Percentiles rank a stretch among this genome's conserved stretches.
Conservation (phyloP, 2,329 filamentous ascomycete species). For the Diaporthe caulivora region DNA sequence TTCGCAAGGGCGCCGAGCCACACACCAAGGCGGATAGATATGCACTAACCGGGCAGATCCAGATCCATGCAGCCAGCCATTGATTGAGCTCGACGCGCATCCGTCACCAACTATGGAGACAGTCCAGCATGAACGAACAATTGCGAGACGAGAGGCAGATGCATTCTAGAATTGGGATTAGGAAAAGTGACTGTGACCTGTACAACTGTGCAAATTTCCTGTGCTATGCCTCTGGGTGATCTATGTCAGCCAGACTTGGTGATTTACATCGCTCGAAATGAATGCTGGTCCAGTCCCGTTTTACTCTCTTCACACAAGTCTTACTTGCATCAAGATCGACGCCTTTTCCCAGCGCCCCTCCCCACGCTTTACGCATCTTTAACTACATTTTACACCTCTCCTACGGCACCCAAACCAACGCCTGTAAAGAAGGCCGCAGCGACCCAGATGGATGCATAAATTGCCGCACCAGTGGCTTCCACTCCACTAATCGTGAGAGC, state of each 20-base stretch:
- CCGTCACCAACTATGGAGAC: not conserved
- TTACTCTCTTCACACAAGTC: not conserved
- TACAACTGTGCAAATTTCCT: slow-evolving; percentile 33
- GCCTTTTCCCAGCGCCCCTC: not conserved
- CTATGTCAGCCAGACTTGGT: slow-evolving; percentile 5
- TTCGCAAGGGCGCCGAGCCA: not conserved
- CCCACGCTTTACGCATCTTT: not conserved
- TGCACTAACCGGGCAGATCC: slow-evolving; percentile 25
- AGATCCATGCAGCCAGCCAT: slow-evolving; percentile 18
- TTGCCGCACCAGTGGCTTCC: slow-evolving; percentile 75
- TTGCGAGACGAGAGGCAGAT: not conserved
- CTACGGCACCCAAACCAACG: slow-evolving; percentile 63
- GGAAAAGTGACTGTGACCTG: not conserved
- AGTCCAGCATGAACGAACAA: too few species aligned
- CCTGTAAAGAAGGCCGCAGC: slow-evolving; percentile 72
- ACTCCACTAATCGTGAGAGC: slow-evolving; percentile 77
- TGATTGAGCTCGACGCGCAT: not conserved
- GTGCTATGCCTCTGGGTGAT: slow-evolving; percentile 25
- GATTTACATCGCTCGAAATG: slow-evolving; percentile 15
- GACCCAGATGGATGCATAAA: slow-evolving; percentile 83
- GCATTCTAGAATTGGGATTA: not conserved
- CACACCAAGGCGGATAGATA: not conserved
- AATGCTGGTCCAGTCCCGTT: not conserved
- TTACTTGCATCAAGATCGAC: slow-evolving; percentile 34
- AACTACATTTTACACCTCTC: slow-evolving; percentile 56